Evolutionary conservation across 768 basidiomycete species (phyloP), one percentile per base, ranked within the genome.

Genomic region (Boletellus ananas): DNA sequence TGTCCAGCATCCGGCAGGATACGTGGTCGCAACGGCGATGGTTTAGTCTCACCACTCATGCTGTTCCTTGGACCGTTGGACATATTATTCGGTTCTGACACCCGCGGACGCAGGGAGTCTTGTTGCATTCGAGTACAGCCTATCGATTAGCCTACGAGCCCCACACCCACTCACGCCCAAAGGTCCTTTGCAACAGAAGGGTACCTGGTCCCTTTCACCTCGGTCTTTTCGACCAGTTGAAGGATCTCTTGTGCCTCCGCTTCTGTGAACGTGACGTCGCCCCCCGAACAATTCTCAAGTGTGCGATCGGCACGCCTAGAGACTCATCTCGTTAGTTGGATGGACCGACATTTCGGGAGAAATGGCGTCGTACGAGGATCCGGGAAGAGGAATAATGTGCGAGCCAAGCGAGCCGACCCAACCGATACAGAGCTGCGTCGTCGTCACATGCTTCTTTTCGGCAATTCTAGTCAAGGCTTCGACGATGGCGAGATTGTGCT

Each of bases 371-470:
- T 53, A 71, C 70, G 71, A 70, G 13, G 71, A 73, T 18, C 78
- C 77, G 10, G 76, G 77, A 27, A 79, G 68, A 2, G 78, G 77
- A 55, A 80, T 74, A 31, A 76, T 71, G 56, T 74, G 68, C 4
- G 61, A 47, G 8, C 73, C 71, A 4, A 69, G 61, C 1, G 69
- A 61, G 12, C 52, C 47, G 6, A 75, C 72, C 75, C 75, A 76
- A 12, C 71, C 74, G 23, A 75, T 66, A 56, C 63, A 63, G 14
- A 76, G 62, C 54, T 76, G 74, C 7, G 66, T 70, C 17, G 73
- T 61, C 11, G 74, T 71, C 33, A 76, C 62, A 2, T 70, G 68
- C 57, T 74, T 75, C 54, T 62, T 66, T 51, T 67, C 48, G 3
- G 75, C 77, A 20, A 80, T 61, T 12, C 55, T 64, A 37, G 68